Conservation (phyloP, 225 moss, liverwort and hornwort genomes). For the Pseudisothecium myosuroides region DNA sequence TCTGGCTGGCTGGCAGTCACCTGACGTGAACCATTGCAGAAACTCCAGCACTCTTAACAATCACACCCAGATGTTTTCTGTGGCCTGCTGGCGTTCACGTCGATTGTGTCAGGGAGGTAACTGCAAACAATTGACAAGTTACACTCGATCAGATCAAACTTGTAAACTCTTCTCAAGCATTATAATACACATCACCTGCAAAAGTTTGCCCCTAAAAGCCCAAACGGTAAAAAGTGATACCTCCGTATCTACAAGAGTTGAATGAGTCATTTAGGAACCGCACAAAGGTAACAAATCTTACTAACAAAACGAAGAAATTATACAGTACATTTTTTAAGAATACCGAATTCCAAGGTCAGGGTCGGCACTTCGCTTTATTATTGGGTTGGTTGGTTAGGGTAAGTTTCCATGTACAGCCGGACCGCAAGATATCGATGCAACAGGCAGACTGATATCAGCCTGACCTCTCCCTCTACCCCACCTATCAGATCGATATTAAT, state of each 20-base stretch:
- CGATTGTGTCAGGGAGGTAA: conserved; percentile 89
- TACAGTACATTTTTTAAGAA: neutral
- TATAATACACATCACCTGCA: neutral
- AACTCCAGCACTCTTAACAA: neutral
- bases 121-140: conserved; percentile 39
- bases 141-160: neutral
- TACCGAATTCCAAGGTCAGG: neutral
- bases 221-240: too few species aligned
- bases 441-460: neutral
- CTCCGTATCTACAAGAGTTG: neutral
- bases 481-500: neutral
- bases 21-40: neutral
- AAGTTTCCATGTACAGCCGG: neutral
- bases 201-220: neutral
- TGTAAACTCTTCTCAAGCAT: neutral
- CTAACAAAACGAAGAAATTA: neutral
- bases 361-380: neutral
- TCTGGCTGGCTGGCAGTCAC: neutral
- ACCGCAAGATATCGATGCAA: neutral
- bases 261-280: neutral
- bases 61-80: conserved; percentile 62
- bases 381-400: neutral
- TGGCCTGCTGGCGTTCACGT: conserved; percentile 68
- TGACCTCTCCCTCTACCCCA: neutral
- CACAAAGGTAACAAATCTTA: too few species aligned